Base-by-base conservation (phyloP, 2,329 filamentous ascomycete genomes). In the Clathrospora elynae region DNA sequence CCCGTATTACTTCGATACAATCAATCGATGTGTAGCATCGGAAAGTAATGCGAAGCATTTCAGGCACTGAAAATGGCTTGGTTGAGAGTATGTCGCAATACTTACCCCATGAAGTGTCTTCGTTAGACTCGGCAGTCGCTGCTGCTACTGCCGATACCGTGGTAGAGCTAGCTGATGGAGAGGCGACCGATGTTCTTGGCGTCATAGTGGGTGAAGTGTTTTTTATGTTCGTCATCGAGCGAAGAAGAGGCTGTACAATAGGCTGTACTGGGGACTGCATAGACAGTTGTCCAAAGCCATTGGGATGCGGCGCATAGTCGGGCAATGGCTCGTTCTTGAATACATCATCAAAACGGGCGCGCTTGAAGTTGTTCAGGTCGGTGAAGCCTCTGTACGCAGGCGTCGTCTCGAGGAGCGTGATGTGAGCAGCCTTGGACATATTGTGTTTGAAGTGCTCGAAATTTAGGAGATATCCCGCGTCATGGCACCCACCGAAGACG, bases 401-500 rank as follows among this genome's bases (percentile, higher is more conserved):
- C 10, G 70, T 68, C 1, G 74, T 72, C 42, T 77, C 73, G 31
- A 78, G 64, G 14, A 78, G 59, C 3, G 73, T 75, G 35, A 77
- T 71, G 3, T 70, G 70, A 19, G 64, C 57, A 16, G 68, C 63
- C 28, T 65, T 67, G 24, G 46, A 40, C 19, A 58, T 39, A 38
- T 76, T 68, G 46, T 73, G 68, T 35, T 73, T 73, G 59, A 75
- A 75, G 9, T 70, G 66, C 35, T 75, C 73, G 34, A 77, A 66
- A 17, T 72, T 72, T 14, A 72, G 64, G 20, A 76, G 64, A 45
- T 73, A 76, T 20, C 74, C 74, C 29, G 72, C 71, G 55, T 77
- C 75, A 42, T 75, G 72, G 46, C 72, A 75, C 6, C 73, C 74
- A 13, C 72, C 74, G 46, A 77, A 77, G 51, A 76, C 68, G 53